phyloP scores from a whole-genome alignment of 2,329 filamentous ascomycete species.

The Monilinia polystroma region DNA sequence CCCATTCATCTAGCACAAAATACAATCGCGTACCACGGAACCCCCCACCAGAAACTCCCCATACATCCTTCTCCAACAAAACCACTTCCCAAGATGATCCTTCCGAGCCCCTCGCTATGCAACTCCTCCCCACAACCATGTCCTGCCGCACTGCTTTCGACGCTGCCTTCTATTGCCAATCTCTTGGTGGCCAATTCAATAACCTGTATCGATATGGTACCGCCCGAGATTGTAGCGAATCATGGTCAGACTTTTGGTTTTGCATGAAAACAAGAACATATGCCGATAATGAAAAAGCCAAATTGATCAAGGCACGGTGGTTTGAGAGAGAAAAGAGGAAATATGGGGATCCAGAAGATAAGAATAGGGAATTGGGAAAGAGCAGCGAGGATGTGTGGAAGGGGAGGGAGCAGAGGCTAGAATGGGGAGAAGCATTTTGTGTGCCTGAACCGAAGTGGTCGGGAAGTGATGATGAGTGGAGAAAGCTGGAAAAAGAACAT shows the following conservation, averaged over 20 bases:
- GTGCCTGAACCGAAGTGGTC: slow-evolving; percentile 11
- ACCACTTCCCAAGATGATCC: slow-evolving; percentile 25
- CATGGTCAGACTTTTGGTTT: slow-evolving; percentile 96
- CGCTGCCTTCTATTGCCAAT: slow-evolving; percentile 90
- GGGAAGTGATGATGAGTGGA: slow-evolving; percentile 33
- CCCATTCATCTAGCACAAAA: slow-evolving; percentile 33
- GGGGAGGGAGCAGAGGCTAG: slow-evolving; percentile 62
- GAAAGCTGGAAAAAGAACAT: slow-evolving; percentile 29
- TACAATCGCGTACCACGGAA: slow-evolving; percentile 32
- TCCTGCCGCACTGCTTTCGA: slow-evolving; percentile 91
- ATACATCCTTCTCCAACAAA: neutral
- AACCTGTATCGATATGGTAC: slow-evolving; percentile 84
- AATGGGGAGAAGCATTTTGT: slow-evolving; percentile 41
- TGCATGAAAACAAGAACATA: slow-evolving; percentile 83
- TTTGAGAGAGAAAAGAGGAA: slow-evolving; percentile 55
- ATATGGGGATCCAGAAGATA: slow-evolving; percentile 42
- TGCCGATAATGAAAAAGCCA: slow-evolving; percentile 57
- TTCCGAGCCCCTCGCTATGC: slow-evolving; percentile 55
- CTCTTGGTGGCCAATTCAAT: slow-evolving; percentile 86
- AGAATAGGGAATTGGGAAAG: slow-evolving; percentile 62
- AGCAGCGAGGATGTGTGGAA: slow-evolving; percentile 93
- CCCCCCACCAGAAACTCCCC: slow-evolving; percentile 25
- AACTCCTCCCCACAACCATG: slow-evolving; percentile 77
- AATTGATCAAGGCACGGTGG: slow-evolving; percentile 41
- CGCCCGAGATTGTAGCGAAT: slow-evolving; percentile 73